Base-by-base conservation (phyloP, 108 stramenopile genomes). In the Schizochytrium sp. region DNA sequence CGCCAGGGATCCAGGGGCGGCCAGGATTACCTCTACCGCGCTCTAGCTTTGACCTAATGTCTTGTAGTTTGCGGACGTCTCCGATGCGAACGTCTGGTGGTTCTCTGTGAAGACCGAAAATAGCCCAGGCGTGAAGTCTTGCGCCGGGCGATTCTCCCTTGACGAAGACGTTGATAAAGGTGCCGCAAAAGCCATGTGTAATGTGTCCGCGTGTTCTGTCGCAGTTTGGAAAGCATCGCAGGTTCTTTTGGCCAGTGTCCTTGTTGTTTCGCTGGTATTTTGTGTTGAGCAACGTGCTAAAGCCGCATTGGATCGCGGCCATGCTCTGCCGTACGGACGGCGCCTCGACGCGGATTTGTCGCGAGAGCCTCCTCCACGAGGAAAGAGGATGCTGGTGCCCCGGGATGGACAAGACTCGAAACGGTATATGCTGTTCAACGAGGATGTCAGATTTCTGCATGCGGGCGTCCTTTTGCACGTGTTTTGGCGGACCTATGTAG, bases 221-320 rank as follows among this genome's bases (percentile, higher is more conserved):
- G 76, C 76, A 83, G 45, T 28, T 12, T 6, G 76, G 76, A 23
- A 83, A 83, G 76, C 76, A 83, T 47, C 76, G 76, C 19, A 83
- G 76, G 28, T 83, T 83, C 23, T 83, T 83, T 23, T 83, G 76
- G 45, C 76, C 76, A 0, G 76, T 53, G 51, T 83, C 76, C 76
- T 83, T 83, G 76, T 83, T 83, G 76, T 83, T 83, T 10, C 76
- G 1, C 23, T 83, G 76, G 76, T 83, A 83, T 83, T 83, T 34
- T 12, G 2, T 23, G n/a, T 8, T 1, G 43, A 83, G 51, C 41
- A 23, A 10, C 8, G 63, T 69, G 41, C 0, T 4, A 69, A 69
- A 69, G 25, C 63, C 63, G 41, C 63, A 69, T 12, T 8, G 10
- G 63, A 69, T 23, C 41, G 25, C 3, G 25, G 63, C 63, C 63